A percentile compares a stretch with the other conserved stretches of the same genome.
phyloP scores from a whole-genome alignment of 2,329 filamentous ascomycete species.

The Emericellopsis cladophorae region DNA sequence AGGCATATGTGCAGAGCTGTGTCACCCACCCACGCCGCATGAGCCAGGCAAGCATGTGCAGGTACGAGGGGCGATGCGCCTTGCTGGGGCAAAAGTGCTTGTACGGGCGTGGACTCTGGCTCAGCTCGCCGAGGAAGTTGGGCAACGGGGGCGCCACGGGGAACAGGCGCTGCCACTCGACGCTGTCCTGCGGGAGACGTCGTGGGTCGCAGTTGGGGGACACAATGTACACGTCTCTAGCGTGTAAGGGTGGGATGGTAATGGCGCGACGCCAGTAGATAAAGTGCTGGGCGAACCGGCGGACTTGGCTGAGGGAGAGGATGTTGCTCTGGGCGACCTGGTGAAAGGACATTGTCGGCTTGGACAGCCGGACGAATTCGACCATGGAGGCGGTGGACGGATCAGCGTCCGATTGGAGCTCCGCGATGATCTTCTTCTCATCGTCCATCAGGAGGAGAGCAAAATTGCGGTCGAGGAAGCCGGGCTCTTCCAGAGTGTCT shows the following conservation, averaged over 20 bases:
- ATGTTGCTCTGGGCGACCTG: constrained; percentile 60
- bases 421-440: constrained; percentile 58
- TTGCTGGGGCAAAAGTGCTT: constrained; percentile 76
- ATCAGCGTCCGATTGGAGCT: constrained; percentile 66
- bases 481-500: constrained; percentile 52
- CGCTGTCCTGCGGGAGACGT: constrained; percentile 54
- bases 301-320: constrained; percentile 68
- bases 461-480: constrained; percentile 73
- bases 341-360: constrained; percentile 53
- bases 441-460: constrained; percentile 76
- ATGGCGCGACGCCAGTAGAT: constrained; percentile 93
- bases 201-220: constrained; percentile 78
- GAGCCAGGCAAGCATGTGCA: constrained; percentile 87
- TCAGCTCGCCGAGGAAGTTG: constrained; percentile 77
- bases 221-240: constrained; percentile 80
- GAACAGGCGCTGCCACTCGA: constrained; percentile 66
- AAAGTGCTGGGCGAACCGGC: constrained; percentile 81
- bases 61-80: constrained; percentile 75
- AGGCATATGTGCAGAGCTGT: constrained; percentile 82
- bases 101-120: constrained; percentile 69
- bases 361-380: constrained; percentile 68
- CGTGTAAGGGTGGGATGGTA: constrained; percentile 80
- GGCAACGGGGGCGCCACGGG: constrained; percentile 72
- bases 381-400: constrained; percentile 66
- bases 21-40: constrained; percentile 89